phyloP scores from a whole-genome alignment of 495 filamentous ascomycete species.

The Oidiodendron maius region DNA sequence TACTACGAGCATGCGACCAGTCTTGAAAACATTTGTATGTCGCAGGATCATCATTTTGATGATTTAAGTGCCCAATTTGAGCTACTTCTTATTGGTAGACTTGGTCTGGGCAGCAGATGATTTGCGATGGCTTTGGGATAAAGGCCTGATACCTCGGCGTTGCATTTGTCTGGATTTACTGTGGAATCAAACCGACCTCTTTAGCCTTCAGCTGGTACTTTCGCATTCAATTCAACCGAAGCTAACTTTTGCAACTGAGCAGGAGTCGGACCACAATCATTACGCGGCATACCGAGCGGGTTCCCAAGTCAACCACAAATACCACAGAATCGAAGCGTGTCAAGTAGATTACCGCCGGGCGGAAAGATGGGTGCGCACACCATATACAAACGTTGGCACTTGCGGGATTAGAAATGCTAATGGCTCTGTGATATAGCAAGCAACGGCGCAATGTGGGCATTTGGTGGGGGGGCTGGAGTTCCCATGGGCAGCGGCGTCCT shows the following conservation, averaged over 20 bases:
- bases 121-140: background rate
- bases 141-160: background rate
- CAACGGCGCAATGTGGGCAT: slow-evolving; percentile 64
- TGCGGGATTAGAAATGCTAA: slow-evolving; percentile 23
- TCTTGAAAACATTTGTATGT: background rate
- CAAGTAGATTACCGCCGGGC: slow-evolving; percentile 68
- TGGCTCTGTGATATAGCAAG: slow-evolving; percentile 40
- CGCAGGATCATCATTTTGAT: background rate
- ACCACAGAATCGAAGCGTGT: slow-evolving; percentile 57
- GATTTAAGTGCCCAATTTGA: background rate
- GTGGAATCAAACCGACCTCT: too few relatives aligned
- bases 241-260: background rate
- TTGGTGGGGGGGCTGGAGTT: slow-evolving; percentile 55
- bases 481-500: slow-evolving; percentile 64
- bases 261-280: slow-evolving; percentile 63
- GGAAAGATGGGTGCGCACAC: slow-evolving; percentile 62
- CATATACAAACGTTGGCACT: slow-evolving; percentile 3
- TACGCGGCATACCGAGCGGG: slow-evolving; percentile 61
- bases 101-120: background rate
- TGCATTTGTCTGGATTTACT: too few relatives aligned
- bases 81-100: background rate
- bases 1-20: background rate
- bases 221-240: too few relatives aligned
- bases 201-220: too few relatives aligned
- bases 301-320: slow-evolving; percentile 62